Evolutionary conservation across 2,329 filamentous ascomycete genomes (phyloP).

Genomic region (Camptophora hylomeconis): DNA sequence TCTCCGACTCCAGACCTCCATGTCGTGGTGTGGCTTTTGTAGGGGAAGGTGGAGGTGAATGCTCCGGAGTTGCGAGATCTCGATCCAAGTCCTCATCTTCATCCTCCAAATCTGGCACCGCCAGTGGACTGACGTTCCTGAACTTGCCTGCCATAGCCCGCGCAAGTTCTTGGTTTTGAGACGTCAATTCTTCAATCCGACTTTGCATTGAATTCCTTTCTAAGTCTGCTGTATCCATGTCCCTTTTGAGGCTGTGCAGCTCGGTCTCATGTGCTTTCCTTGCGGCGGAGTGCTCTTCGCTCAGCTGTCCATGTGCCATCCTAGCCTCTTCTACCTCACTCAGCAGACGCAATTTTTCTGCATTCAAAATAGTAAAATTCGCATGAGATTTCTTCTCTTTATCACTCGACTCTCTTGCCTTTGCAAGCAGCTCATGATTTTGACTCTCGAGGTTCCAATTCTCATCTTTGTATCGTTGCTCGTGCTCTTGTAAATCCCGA

Average conservation of each 20-base stretch:
- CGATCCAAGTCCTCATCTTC: slow-evolving; percentile 2
- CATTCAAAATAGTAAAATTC: slow-evolving; percentile 52
- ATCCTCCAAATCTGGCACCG: too few species aligned
- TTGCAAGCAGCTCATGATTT: slow-evolving; percentile 66
- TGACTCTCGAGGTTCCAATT: slow-evolving; percentile 96
- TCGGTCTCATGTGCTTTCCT: slow-evolving; percentile 84
- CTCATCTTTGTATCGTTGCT: slow-evolving; percentile 93
- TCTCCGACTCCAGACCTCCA: slow-evolving; percentile 85
- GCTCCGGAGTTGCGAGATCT: slow-evolving; percentile 53
- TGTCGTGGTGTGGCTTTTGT: slow-evolving; percentile 85
- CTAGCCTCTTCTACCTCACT: slow-evolving; percentile 87
- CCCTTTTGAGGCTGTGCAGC: slow-evolving; percentile 69
- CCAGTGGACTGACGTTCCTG: slow-evolving; percentile 42
- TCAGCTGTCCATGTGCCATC: slow-evolving; percentile 61
- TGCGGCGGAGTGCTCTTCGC: slow-evolving; percentile 63
- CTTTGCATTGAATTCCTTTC: slow-evolving; percentile 68
- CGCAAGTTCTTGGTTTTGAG: slow-evolving; percentile 83
- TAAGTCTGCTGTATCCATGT: slow-evolving; percentile 61
- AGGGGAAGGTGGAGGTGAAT: slow-evolving; percentile 81
- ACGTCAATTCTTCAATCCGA: slow-evolving; percentile 75
- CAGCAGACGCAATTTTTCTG: slow-evolving; percentile 66
- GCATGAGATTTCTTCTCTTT: slow-evolving; percentile 72
- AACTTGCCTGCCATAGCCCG: slow-evolving; percentile 62
- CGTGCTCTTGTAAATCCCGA: slow-evolving; percentile 76
- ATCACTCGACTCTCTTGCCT: slow-evolving; percentile 63